These are phyloP conservation scores for Trichosanthes truncata DNA, from an alignment of 306 rosid species.

Conservation along the genomic window DNA sequence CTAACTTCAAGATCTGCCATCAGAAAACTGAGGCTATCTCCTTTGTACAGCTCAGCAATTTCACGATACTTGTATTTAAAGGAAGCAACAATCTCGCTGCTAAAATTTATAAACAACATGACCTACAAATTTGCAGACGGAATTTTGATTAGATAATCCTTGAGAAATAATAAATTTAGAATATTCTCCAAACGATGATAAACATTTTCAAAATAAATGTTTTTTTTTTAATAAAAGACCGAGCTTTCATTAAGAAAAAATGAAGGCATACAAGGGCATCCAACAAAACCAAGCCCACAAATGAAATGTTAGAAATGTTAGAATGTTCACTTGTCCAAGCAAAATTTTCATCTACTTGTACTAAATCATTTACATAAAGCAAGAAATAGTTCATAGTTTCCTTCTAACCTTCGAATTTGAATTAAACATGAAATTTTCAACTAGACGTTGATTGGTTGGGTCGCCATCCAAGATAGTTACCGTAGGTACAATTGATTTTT, in stretches of 20 bases:
- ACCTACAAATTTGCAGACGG: constrained; percentile 42
- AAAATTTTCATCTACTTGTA: neutral
- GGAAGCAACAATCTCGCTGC: constrained; percentile 38
- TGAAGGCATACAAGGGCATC: neutral
- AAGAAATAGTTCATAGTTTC: neutral
- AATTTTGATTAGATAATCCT: neutral
- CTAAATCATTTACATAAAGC: neutral
- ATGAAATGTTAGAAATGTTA: neutral
- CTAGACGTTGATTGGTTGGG: constrained; percentile 57
- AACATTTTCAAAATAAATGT: neutral
- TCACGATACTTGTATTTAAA: constrained; percentile 58
- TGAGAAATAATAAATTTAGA: neutral
- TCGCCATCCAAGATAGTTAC: constrained; percentile 59
- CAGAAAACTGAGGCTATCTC: constrained; percentile 58
- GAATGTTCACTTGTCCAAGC: neutral
- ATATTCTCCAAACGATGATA: neutral
- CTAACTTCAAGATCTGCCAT: constrained; percentile 64
- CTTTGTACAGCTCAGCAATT: constrained; percentile 49
- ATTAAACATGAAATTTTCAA: constrained; percentile 48
- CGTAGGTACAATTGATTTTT: constrained; percentile 42
- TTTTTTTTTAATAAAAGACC: too few species aligned
- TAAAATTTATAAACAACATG: constrained; percentile 74
- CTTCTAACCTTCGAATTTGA: constrained; percentile 54
- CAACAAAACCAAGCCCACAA: neutral
- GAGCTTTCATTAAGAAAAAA: too few species aligned